Evolutionary conservation across 306 rosid species (phyloP), one percentile per base, ranked within the genome.

Genomic region (Biancaea sappan): DNA sequence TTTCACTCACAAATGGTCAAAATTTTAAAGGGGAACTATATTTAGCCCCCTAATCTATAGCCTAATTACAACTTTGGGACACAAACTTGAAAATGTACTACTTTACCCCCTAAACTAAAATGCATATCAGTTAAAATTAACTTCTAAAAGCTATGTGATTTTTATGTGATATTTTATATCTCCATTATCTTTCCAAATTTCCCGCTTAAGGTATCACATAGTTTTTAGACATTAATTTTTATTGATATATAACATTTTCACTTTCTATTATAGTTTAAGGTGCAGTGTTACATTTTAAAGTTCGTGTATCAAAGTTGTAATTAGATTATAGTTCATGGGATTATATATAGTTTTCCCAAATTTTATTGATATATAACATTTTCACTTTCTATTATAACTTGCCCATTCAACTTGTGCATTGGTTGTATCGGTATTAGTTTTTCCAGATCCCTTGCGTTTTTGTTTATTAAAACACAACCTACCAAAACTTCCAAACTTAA

Each of bases 351-450:
- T 21, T 51, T 51, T 5, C 2, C 29, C 28, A 21, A 19, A 51
- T 18, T 48, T 69, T 34, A 29, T n/a, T n/a, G n/a, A n/a, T n/a
- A n/a, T n/a, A n/a, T n/a, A n/a, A n/a, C n/a, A n/a, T n/a, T n/a
- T n/a, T n/a, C n/a, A 52, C 6, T 22, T 2, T 5, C 34, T 5
- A 31, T 31, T 31, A 15, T 43, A 8, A 44, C 61, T 0, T 16
- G 44, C 50, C 50, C 56, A 50, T 51, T 40, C 4, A 40, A 69
- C 50, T 57, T 65, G 62, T 58, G 73, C 68, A 29, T 26, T 61
- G 71, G 15, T 35, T 32, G 10, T 47, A 31, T 56, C n/a, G 62
- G 18, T 58, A 51, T 15, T 21, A 37, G 50, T 48, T 34, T 22
- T 52, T 37, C 52, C 11, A 11, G 21, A 58, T 34, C 15, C 50